These are phyloP conservation scores for Avena sativa DNA, from an alignment of 176 grass and related monocot genomes.

Conservation along the genomic window DNA sequence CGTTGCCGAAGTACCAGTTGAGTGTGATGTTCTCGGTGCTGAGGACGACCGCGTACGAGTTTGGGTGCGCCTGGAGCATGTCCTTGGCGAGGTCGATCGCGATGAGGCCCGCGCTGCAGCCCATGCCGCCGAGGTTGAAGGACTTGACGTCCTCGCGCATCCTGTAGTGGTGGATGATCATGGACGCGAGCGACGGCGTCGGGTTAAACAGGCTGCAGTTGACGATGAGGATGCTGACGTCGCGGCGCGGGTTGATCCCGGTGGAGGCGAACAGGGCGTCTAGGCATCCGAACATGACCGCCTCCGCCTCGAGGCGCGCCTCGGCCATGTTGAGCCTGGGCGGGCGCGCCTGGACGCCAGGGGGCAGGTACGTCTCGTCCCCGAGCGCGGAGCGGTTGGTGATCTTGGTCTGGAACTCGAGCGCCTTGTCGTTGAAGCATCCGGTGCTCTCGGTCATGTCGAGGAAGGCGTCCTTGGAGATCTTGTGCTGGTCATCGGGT, in stretches of 20 bases:
- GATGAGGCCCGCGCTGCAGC: slow-evolving; percentile 80
- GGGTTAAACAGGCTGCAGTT: slow-evolving; percentile 89
- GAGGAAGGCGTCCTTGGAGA: slow-evolving; percentile 65
- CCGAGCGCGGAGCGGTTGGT: slow-evolving; percentile 65
- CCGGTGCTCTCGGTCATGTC: slow-evolving; percentile 75
- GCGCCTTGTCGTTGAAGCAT: slow-evolving; percentile 48
- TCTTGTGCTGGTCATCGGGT: slow-evolving; percentile 63
- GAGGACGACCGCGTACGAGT: slow-evolving; percentile 62
- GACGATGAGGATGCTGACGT: slow-evolving; percentile 69
- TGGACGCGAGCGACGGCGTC: slow-evolving; percentile 74
- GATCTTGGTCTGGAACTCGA: slow-evolving; percentile 81
- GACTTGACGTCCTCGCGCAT: slow-evolving; percentile 75
- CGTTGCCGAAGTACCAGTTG: slow-evolving; percentile 83
- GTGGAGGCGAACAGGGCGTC: slow-evolving; percentile 64
- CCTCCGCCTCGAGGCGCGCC: slow-evolving; percentile 65
- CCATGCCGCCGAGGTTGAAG: slow-evolving; percentile 86
- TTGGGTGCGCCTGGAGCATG: slow-evolving; percentile 68
- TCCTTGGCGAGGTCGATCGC: slow-evolving; percentile 79
- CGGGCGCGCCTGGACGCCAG: slow-evolving; percentile 62
- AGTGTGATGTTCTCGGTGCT: slow-evolving; percentile 88
- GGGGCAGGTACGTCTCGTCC: slow-evolving; percentile 68
- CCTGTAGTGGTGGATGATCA: slow-evolving; percentile 79
- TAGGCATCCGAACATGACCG: slow-evolving; percentile 77
- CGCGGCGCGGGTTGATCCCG: slow-evolving; percentile 60
- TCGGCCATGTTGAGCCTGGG: slow-evolving; percentile 70